Evolutionary conservation across 768 basidiomycete species (phyloP), one percentile per base, ranked within the genome.

Genomic region (Aureoboletus auriporus): DNA sequence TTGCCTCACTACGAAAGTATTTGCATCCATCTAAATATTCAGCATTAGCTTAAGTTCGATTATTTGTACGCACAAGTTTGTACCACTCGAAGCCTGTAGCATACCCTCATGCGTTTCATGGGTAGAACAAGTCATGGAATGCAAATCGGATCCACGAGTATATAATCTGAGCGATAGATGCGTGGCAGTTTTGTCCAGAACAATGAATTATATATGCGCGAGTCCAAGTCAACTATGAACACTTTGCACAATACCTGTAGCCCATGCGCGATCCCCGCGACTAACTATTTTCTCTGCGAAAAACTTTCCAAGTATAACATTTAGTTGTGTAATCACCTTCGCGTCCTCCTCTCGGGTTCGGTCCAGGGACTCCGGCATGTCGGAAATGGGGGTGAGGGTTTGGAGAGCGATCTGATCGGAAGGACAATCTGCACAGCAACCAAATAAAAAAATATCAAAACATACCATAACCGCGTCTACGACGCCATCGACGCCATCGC

Each of bases 381-480:
- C 76, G 12, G 83, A 79, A 0, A 75, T 67, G 0, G 82, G 79
- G 30, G 75, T 75, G 11, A 90, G 68, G 9, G 82, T 76, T 37
- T 71, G 71, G 17, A 90, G 63, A 0, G 86, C 84, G 51, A 82
- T 79, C 85, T 86, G 47, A 13, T 20, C 38, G 39, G 27, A 42
- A 16, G 35, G 17, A 45, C n/a, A 4, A 39, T 47, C 29, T 35
- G 38, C 12, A 16, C 13, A 5, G 44, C 31, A 39, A 39, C 26
- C 33, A 35, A 37, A 42, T 7, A 13, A 37, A 17, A 26, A 36
- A 28, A 34, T 33, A 39, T 26, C 9, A 13, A 23, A 14, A 62
- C 73, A 39, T 40, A 88, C 86, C 76, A 86, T 74, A 8, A 86
- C 79, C 12, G 84, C 77, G 23, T 76, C 70, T 3, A 80, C 75